Percentiles rank a stretch among this genome's conserved stretches.
Conservation (phyloP, 805 yeast species). For the Saccharomycopsis olivae region DNA sequence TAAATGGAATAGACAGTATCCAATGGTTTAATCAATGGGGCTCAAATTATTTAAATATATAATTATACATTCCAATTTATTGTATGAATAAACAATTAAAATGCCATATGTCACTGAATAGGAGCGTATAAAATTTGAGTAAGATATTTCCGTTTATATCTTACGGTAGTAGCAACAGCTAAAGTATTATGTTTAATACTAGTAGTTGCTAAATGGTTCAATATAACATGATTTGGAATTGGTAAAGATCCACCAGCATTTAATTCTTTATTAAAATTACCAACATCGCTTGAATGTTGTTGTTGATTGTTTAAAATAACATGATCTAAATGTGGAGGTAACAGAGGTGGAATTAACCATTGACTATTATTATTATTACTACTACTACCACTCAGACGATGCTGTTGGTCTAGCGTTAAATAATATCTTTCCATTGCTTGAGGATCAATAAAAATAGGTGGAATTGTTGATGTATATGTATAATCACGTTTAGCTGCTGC, state of each 20-base stretch:
- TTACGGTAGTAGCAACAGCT: constrained; percentile 84
- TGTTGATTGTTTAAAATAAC: constrained; percentile 72
- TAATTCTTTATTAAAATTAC: constrained; percentile 17
- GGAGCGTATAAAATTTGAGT: constrained; percentile 93
- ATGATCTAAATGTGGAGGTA: constrained; percentile 93
- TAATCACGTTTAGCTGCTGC: constrained; percentile 22
- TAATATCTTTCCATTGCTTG: constrained; percentile 77
- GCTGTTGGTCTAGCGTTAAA: constrained; percentile 60
- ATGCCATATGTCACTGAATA: constrained; percentile 25
- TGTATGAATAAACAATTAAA: too few relatives aligned
- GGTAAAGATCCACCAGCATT: constrained; percentile 25
- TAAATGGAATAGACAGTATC: not conserved
- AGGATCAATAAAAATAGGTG: constrained; percentile 78
- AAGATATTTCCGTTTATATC: constrained; percentile 81
- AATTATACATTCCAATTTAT: too few relatives aligned
- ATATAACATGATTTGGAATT: constrained; percentile 88
- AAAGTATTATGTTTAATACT: constrained; percentile 87
- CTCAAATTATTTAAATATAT: not conserved
- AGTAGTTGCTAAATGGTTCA: constrained; percentile 92
- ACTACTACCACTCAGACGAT: constrained; percentile 39
- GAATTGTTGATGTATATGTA: constrained; percentile 54
- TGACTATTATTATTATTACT: constrained; percentile 47
- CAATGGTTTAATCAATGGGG: constrained; percentile 4
- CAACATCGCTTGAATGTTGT: constrained; percentile 9
- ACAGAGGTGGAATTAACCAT: constrained; percentile 81